Base-by-base conservation (phyloP, 2,329 filamentous ascomycete species). In the Phoma sp. region DNA sequence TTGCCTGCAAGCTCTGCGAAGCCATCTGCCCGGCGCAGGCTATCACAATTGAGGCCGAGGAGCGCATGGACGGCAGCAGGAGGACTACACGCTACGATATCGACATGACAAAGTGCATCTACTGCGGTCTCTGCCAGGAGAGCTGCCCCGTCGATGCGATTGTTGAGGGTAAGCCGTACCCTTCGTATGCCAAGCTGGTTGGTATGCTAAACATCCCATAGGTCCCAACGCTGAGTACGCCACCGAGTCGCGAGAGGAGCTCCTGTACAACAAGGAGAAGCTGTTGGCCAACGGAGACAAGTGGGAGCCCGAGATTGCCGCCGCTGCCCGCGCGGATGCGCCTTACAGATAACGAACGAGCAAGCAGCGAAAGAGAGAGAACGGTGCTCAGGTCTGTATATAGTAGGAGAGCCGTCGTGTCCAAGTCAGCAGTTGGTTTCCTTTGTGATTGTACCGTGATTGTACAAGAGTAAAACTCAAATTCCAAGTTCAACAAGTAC, bases 71-170 rank as follows among this genome's bases (percentile, higher is more conserved):
- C 72, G 95, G 95, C 62, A 96, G 91, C 73, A 88, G 95, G 78
- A 88, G 95, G 75, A 99, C 95, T 46, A 97, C 94, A 57, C 88
- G 94, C 76, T 99, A 99, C 81, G 95, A 99, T 77, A 97, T 99
- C 75, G 95, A 99, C 81, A 99, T 99, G 95, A 98, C 95, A 73
- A 99, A 99, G 85, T 99, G 95, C 82, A 99, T 99, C 80, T 99
- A 98, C 87, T 98, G 95, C 78, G 95, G 95, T 46, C 96, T 96
- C 82, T 98, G 95, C 86, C 94, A 97, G 82, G 95, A 99, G 83
- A 96, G 91, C 64, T 99, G 95, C 81, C 95, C 95, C 39, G 95
- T 99, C 51, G 95, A 99, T 80, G 95, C 95, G 57, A 99, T 91
- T 77, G 88, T 91, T 55, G 88, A 91, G 76, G 85, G 84, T 85